A percentile compares a stretch with the other conserved stretches of the same genome.
phyloP scores from a whole-genome alignment of 2,329 filamentous ascomycete species.

The Grosmannia serpens region DNA sequence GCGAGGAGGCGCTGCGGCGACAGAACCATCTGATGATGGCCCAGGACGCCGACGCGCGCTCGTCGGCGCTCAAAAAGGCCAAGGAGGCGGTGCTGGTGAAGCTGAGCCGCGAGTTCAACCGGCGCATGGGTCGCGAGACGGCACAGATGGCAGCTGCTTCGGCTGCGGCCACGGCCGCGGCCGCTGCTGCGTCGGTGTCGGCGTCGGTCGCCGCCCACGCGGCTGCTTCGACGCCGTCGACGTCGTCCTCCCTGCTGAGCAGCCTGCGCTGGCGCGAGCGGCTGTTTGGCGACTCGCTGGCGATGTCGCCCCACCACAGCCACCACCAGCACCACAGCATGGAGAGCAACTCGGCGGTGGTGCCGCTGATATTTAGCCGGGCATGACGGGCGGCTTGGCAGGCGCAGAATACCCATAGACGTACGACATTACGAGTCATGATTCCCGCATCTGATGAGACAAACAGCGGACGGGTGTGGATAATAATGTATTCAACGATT shows the following conservation, averaged over 20 bases:
- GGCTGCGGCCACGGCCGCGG: slow-evolving; percentile 4
- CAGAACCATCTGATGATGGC: slow-evolving; percentile 20
- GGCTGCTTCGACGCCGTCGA: slow-evolving; percentile 5
- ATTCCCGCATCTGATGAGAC: background rate
- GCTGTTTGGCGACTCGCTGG: slow-evolving; percentile 22
- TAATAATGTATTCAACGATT: no score
- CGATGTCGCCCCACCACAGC: slow-evolving; percentile 1
- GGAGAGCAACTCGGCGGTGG: slow-evolving; percentile 41
- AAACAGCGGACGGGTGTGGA: background rate
- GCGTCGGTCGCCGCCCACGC: slow-evolving; percentile 14
- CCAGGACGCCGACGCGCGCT: slow-evolving; percentile 43
- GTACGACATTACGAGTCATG: background rate
- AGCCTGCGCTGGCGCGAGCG: slow-evolving; percentile 29
- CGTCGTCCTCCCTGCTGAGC: slow-evolving; percentile 20
- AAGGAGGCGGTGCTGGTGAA: slow-evolving; percentile 50
- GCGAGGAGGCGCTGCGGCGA: slow-evolving; percentile 40
- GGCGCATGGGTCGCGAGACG: slow-evolving; percentile 12
- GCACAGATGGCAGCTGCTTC: slow-evolving; percentile 2
- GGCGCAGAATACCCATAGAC: background rate
- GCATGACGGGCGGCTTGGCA: slow-evolving; percentile 13
- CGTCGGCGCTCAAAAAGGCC: slow-evolving; percentile 43
- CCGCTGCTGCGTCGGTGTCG: slow-evolving; percentile 6
- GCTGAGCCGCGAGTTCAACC: slow-evolving; percentile 39
- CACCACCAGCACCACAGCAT: slow-evolving; percentile 26
- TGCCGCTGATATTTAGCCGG: slow-evolving; percentile 50